Evolutionary conservation across 805 yeast species (phyloP).

Genomic region (Millerozyma miso): DNA sequence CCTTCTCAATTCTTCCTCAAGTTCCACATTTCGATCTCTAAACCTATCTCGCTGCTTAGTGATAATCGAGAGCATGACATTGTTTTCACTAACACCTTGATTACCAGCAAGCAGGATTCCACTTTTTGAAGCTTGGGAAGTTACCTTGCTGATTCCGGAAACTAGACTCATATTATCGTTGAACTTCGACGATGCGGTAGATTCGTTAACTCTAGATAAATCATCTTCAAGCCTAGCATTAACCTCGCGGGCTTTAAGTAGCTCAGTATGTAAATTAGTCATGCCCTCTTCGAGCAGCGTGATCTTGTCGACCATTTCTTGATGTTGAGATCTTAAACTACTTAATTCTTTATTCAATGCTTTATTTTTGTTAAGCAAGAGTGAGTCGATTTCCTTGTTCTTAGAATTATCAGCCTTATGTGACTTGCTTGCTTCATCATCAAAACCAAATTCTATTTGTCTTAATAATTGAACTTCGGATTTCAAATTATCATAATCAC

Average conservation of each 20-base stretch:
- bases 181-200: constrained; percentile 35
- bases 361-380: constrained; percentile 66
- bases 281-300: constrained; percentile 36
- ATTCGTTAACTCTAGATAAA: constrained; percentile 53
- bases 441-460: constrained; percentile 68
- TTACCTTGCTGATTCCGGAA: constrained; percentile 43
- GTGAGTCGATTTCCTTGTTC: constrained; percentile 44
- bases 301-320: constrained; percentile 40
- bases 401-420: constrained; percentile 21
- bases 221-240: constrained; percentile 73
- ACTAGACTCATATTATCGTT: constrained; percentile 66
- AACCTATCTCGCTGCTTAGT: constrained; percentile 95
- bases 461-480: constrained; percentile 68
- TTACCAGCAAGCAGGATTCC: constrained; percentile 38
- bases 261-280: constrained; percentile 28
- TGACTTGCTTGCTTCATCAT: constrained; percentile 30
- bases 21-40: constrained; percentile 73
- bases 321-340: constrained; percentile 56
- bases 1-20: constrained; percentile 75
- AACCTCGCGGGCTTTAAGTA: constrained; percentile 38
- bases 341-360: constrained; percentile 68
- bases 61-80: constrained; percentile 72
- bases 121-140: constrained; percentile 13
- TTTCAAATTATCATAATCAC: constrained; percentile 79
- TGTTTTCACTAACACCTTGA: constrained; percentile 12